These are phyloP conservation scores for Abrus precatorius DNA, from an alignment of 306 rosid genomes.

Conservation along the genomic window DNA sequence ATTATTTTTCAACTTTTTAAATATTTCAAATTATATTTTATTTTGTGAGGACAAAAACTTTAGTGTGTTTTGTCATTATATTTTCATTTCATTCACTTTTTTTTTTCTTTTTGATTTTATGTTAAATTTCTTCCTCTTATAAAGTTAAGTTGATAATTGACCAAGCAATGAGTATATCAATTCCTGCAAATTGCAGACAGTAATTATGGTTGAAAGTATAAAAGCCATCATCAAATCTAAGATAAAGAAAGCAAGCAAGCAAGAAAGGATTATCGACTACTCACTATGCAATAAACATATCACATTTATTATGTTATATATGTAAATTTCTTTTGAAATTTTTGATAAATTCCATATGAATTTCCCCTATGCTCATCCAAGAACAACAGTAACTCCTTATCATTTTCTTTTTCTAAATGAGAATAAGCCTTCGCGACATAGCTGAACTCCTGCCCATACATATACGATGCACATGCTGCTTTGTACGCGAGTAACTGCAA, in stretches of 20 bases:
- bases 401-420: conserved; percentile 55
- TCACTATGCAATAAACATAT: not conserved
- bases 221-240: not conserved
- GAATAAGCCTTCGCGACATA: conserved; percentile 62
- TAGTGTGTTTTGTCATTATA: no score
- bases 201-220: not conserved
- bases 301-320: not conserved
- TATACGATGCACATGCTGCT: conserved; percentile 79
- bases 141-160: not conserved
- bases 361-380: conserved; percentile 58
- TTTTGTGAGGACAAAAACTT: no score
- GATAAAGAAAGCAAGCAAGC: conserved; percentile 2
- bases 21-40: no score
- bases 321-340: conserved; percentile 21
- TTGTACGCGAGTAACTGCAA: conserved; percentile 73
- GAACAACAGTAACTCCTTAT: conserved; percentile 56
- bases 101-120: not conserved
- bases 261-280: not conserved
- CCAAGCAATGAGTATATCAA: conserved; percentile 2
- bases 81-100: no score
- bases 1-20: no score
- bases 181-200: not conserved
- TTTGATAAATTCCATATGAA: conserved; percentile 55
- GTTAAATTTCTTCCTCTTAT: not conserved
- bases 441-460: conserved; percentile 64